Evolutionary conservation across 306 rosid genomes (phyloP).

Genomic region (Sindora glabra): DNA sequence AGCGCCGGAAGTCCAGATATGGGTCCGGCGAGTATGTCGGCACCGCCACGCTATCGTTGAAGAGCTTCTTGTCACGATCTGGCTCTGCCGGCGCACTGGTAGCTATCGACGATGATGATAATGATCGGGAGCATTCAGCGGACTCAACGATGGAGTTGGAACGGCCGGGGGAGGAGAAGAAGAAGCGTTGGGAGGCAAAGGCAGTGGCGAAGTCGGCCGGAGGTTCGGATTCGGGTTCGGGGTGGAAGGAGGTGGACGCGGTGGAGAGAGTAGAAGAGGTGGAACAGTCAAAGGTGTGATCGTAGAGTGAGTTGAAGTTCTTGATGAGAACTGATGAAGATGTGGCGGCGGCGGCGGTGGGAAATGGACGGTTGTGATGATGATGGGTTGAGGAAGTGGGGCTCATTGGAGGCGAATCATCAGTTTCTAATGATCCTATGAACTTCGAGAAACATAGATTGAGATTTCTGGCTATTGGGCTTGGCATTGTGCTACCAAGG

Average conservation of each 20-base stretch:
- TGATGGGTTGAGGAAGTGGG: constrained; percentile 5
- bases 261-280: constrained; percentile 27
- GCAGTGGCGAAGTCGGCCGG: constrained; percentile 51
- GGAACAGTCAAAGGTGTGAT: constrained; percentile 31
- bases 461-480: constrained; percentile 34
- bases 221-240: constrained; percentile 7
- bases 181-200: constrained; percentile 82
- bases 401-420: constrained; percentile 22
- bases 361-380: constrained; percentile 14
- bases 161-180: constrained; percentile 80
- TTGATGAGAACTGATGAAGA: constrained; percentile 33
- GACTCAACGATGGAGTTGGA: constrained; percentile 76
- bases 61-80: not conserved
- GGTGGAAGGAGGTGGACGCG: constrained; percentile 6
- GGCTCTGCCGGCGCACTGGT: not conserved
- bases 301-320: constrained; percentile 87
- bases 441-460: constrained; percentile 64
- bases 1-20: constrained; percentile 64
- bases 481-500: constrained; percentile 41
- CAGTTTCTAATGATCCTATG: constrained; percentile 23
- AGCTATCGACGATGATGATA: not conserved
- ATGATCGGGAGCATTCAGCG: not conserved
- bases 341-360: constrained; percentile 6
- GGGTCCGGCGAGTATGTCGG: constrained; percentile 82
- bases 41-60: constrained; percentile 61